Conservation (phyloP, 1,284 basidiomycete species). For the Retiboletus fuscus region DNA sequence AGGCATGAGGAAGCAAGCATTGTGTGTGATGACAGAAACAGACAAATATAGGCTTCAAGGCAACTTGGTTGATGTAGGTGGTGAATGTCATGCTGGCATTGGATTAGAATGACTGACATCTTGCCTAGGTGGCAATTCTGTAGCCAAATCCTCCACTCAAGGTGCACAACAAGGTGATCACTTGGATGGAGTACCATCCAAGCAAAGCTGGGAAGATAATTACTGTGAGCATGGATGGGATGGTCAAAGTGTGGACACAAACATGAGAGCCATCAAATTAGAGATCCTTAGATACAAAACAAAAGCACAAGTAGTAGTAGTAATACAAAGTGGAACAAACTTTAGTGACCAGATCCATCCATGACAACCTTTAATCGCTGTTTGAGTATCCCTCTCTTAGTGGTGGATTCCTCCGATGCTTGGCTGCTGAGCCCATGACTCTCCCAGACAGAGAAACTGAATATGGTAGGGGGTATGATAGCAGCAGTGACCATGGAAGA, state of each 20-base stretch:
- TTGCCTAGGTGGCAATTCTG: slow-evolving; percentile 70
- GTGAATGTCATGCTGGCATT: background rate
- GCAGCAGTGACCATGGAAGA: slow-evolving; percentile 45
- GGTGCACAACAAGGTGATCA: slow-evolving; percentile 85
- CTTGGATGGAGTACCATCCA: slow-evolving; percentile 92
- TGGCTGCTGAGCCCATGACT: slow-evolving; percentile 44
- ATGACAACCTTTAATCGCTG: slow-evolving; percentile 49
- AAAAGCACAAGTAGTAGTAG: background rate
- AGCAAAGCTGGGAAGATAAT: slow-evolving; percentile 85
- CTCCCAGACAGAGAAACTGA: slow-evolving; percentile 48
- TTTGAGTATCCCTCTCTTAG: slow-evolving; percentile 38
- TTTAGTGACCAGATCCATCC: slow-evolving; percentile 44
- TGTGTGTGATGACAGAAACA: slow-evolving; percentile 91
- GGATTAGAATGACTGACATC: slow-evolving; percentile 16
- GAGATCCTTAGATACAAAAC: slow-evolving; percentile 8
- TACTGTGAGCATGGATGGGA: slow-evolving; percentile 89
- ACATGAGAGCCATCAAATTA: slow-evolving; percentile 39
- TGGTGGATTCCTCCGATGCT: slow-evolving; percentile 36
- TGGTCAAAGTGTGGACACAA: slow-evolving; percentile 83
- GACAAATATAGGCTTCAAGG: slow-evolving; percentile 90
- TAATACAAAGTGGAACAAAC: slow-evolving; percentile 37
- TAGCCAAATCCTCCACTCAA: slow-evolving; percentile 75
- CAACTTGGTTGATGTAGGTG: slow-evolving; percentile 89
- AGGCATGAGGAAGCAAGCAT: slow-evolving; percentile 88
- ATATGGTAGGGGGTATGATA: slow-evolving; percentile 45